A percentile compares a stretch with the other conserved stretches of the same genome.
Conservation (phyloP, 805 yeast genomes). For the Saturnispora sanitii region DNA sequence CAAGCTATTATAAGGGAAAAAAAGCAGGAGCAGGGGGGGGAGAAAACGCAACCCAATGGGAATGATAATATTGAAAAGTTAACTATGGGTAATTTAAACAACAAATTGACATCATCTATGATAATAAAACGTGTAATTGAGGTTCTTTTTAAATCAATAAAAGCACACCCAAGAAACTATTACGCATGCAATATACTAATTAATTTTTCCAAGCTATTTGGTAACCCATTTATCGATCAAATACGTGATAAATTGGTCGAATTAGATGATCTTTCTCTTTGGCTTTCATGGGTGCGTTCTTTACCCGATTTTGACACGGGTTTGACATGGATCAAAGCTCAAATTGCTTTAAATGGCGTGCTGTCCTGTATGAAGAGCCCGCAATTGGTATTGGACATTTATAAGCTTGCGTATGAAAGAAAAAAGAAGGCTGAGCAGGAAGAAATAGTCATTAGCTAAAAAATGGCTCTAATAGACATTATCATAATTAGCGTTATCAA, state of each 20-base stretch:
- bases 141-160: slow-evolving; percentile 22
- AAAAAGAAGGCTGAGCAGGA: neutral
- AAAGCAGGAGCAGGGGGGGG: too few species aligned
- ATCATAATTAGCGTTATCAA: too few species aligned
- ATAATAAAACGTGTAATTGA: neutral
- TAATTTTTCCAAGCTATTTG: slow-evolving; percentile 10
- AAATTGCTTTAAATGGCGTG: neutral
- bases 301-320: neutral
- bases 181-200: slow-evolving; percentile 36
- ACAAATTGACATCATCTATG: neutral
- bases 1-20: too few species aligned
- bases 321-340: neutral
- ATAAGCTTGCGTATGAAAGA: neutral
- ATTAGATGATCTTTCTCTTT: slow-evolving; percentile 10
- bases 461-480: too few species aligned
- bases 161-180: slow-evolving; percentile 36
- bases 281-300: slow-evolving; percentile 5
- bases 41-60: too few species aligned
- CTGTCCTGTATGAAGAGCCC: neutral
- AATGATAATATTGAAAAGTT: neutral
- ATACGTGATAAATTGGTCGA: neutral
- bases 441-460: too few species aligned
- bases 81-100: neutral
- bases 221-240: neutral
- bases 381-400: neutral